Evolutionary conservation across 73 alveolate species (phyloP).

Genomic region (Tetrahymena malaccensis): DNA sequence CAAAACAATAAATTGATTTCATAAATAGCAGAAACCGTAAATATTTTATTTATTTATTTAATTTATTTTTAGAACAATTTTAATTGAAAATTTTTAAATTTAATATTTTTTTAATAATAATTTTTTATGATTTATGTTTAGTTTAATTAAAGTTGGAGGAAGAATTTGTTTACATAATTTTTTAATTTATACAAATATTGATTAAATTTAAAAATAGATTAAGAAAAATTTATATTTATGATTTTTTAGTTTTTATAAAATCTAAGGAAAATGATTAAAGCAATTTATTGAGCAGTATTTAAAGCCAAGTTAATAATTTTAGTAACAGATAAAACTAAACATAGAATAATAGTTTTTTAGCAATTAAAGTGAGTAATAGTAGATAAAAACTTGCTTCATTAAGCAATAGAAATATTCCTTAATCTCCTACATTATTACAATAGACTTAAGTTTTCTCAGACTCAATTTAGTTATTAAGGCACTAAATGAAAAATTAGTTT

Average conservation of each 20-base stretch:
- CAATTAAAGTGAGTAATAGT: background rate
- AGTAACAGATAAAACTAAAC: background rate
- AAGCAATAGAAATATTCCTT: background rate
- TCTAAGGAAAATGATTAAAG: background rate
- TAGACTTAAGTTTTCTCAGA: background rate
- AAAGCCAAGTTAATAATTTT: background rate
- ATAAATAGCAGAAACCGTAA: background rate
- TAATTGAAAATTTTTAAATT: background rate
- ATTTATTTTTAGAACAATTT: background rate
- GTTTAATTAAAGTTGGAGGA: no score
- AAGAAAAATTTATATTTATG: no score
- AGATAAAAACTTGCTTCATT: background rate
- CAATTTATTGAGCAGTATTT: background rate
- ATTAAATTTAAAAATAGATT: background rate
- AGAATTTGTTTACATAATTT: no score
- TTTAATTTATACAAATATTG: no score
- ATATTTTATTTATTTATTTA: background rate
- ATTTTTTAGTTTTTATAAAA: background rate
- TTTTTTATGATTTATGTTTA: no score
- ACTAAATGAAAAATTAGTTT: background rate
- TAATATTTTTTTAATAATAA: no score
- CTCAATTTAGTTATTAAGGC: background rate
- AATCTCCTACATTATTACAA: background rate
- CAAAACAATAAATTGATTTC: background rate
- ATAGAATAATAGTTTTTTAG: background rate